Percentiles rank a stretch among this genome's conserved stretches.
Conservation (phyloP, 176 grass and related monocot genomes). For the Oryza longistaminata region DNA sequence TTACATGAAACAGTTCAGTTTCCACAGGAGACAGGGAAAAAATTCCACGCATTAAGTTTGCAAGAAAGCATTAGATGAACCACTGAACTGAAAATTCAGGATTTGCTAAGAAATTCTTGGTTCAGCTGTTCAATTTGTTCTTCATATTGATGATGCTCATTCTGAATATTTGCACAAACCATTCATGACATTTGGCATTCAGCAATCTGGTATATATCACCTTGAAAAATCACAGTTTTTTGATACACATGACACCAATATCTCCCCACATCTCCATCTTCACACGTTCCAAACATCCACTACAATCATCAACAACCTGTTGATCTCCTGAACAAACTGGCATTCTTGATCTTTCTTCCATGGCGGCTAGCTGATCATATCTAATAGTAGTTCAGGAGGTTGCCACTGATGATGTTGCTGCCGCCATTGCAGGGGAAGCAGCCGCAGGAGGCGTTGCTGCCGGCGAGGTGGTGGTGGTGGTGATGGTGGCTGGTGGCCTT, state of each 20-base stretch:
- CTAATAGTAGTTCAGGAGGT: conserved; percentile 46
- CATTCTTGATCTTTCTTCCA: not conserved
- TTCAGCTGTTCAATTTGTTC: not conserved
- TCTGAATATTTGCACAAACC: not conserved
- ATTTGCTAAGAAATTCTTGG: not conserved
- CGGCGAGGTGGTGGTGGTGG: conserved; percentile 38
- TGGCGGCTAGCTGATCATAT: not conserved
- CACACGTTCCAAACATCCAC: not conserved
- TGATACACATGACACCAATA: conserved; percentile 1
- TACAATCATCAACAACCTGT: conserved; percentile 17
- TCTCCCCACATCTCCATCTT: not conserved
- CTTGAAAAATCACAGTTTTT: not conserved
- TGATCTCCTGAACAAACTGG: not conserved
- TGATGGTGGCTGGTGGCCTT: conserved; percentile 42
- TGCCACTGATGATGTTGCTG: conserved; percentile 36
- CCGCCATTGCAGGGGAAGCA: conserved; percentile 84
- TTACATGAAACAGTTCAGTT: not conserved
- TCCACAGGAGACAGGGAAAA: not conserved
- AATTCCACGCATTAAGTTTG: not conserved
- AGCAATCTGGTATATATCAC: conserved; percentile 17
- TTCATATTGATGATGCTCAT: not conserved
- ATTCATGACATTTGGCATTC: not conserved
- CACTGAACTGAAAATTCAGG: not conserved
- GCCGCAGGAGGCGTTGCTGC: conserved; percentile 56
- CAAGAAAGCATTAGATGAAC: not conserved